Evolutionary conservation across 352 stramenopile genomes (phyloP).

Genomic region (Aphanomyces euteiches): DNA sequence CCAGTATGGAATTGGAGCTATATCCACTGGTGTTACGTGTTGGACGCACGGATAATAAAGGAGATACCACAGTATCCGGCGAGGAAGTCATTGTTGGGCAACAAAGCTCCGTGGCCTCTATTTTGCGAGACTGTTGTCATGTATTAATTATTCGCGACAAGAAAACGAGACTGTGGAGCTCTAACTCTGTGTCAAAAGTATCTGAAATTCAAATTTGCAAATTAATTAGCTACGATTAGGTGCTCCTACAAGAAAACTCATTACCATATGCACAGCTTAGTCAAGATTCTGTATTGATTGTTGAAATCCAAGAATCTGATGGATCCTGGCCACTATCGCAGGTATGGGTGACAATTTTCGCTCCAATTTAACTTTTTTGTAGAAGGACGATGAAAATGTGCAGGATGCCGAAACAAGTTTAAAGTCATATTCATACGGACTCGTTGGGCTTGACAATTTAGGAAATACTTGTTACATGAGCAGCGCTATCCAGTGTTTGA

Average conservation of each 20-base stretch:
- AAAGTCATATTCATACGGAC: constrained; percentile 41
- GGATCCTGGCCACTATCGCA: constrained; percentile 82
- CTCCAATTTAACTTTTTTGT: not conserved
- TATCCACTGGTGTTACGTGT: constrained; percentile 78
- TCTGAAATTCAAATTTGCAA: constrained; percentile 18
- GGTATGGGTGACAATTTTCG: constrained; percentile 28
- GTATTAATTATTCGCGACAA: constrained; percentile 69
- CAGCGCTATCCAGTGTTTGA: constrained; percentile 96
- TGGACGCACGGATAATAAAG: constrained; percentile 63
- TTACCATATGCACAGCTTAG: constrained; percentile 51
- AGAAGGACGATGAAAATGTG: constrained; percentile 31
- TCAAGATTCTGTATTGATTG: constrained; percentile 70
- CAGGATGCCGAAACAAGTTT: constrained; percentile 30
- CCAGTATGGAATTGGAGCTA: constrained; percentile 58
- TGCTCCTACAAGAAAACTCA: constrained; percentile 34
- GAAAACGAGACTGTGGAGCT: constrained; percentile 77
- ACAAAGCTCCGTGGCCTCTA: constrained; percentile 52
- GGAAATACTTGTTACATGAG: constrained; percentile 99
- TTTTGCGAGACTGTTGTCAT: constrained; percentile 70
- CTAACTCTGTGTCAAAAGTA: constrained; percentile 62
- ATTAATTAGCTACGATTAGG: not conserved
- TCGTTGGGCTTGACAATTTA: constrained; percentile 93
- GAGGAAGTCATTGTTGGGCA: constrained; percentile 72
- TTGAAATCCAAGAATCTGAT: constrained; percentile 82
- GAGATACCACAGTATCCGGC: constrained; percentile 68